Evolutionary conservation across 2,329 filamentous ascomycete species (phyloP).

Genomic region (Phoma sp.): DNA sequence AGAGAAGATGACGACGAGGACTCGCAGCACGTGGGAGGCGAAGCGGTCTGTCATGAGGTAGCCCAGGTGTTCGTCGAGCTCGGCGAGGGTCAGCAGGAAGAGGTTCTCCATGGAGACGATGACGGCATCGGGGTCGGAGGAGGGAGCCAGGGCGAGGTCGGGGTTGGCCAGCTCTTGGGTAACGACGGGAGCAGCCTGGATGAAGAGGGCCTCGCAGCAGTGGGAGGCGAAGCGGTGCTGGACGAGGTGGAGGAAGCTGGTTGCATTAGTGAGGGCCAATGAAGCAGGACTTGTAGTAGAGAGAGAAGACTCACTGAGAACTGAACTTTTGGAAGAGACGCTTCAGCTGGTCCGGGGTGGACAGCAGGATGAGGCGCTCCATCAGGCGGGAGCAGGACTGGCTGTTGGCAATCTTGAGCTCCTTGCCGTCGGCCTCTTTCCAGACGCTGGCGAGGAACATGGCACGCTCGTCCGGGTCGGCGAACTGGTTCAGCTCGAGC

Average conservation of each 20-base stretch:
- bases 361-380: constrained; percentile 87
- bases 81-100: constrained; percentile 82
- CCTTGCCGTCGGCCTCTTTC: constrained; percentile 85
- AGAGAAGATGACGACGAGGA: constrained; percentile 83
- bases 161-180: constrained; percentile 70
- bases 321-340: constrained; percentile 83
- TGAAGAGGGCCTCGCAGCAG: constrained; percentile 93
- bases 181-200: constrained; percentile 79
- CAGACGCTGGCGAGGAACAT: constrained; percentile 78
- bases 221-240: constrained; percentile 97
- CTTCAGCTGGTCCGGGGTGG: constrained; percentile 81
- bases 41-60: constrained; percentile 87
- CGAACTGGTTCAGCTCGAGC: constrained; percentile 88
- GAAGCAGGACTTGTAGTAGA: not conserved
- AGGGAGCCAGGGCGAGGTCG: constrained; percentile 50
- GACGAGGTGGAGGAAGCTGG: constrained; percentile 79
- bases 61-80: constrained; percentile 83
- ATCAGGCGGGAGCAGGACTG: constrained; percentile 93
- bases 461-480: constrained; percentile 66
- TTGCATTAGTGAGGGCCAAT: constrained; percentile 17
- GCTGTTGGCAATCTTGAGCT: constrained; percentile 93
- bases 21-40: constrained; percentile 87
- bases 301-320: constrained; percentile 64
- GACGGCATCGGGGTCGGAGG: constrained; percentile 58
- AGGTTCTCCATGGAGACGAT: constrained; percentile 78